These are phyloP conservation scores for Nectriaceae sp. DNA, from an alignment of 2,329 filamentous ascomycete genomes.

Conservation along the genomic window DNA sequence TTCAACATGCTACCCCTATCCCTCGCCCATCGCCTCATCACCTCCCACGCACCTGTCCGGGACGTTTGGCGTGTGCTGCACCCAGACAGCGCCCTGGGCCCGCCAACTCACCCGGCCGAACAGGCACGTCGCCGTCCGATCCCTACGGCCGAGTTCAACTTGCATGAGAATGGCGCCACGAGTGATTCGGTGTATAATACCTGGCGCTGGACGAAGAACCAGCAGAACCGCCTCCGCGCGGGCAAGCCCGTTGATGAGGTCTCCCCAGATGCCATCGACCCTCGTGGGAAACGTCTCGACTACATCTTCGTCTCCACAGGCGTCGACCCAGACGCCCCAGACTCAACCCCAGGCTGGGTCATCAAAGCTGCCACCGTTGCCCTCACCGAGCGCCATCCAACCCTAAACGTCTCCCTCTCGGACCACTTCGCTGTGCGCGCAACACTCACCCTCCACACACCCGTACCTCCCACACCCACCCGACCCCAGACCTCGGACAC, in stretches of 20 bases:
- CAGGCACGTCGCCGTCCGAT: conserved; percentile 64
- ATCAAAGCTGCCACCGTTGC: conserved; percentile 72
- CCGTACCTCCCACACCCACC: conserved; percentile 20
- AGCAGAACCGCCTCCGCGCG: conserved; percentile 67
- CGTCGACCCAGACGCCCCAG: conserved; percentile 33
- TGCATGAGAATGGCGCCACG: conserved; percentile 80
- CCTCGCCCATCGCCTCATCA: conserved; percentile 80
- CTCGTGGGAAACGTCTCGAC: conserved; percentile 82
- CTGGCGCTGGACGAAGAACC: conserved; percentile 81
- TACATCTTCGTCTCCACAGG: conserved; percentile 83
- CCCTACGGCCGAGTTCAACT: conserved; percentile 77
- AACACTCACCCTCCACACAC: conserved; percentile 60
- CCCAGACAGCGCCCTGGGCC: conserved; percentile 80
- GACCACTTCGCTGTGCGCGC: conserved; percentile 94
- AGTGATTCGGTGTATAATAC: conserved; percentile 88
- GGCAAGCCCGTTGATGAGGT: conserved; percentile 56
- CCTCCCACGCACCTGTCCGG: conserved; percentile 71
- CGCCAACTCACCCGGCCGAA: conserved; percentile 68
- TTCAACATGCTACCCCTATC: conserved; percentile 96
- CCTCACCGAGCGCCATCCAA: conserved; percentile 80
- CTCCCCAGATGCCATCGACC: conserved; percentile 67
- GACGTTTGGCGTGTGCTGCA: conserved; percentile 86
- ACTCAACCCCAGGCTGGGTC: conserved; percentile 56
- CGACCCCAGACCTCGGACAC: conserved; percentile 23
- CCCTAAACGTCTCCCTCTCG: conserved; percentile 81